Base-by-base conservation (phyloP, 805 yeast genomes). In the Candida rishiriensis region DNA sequence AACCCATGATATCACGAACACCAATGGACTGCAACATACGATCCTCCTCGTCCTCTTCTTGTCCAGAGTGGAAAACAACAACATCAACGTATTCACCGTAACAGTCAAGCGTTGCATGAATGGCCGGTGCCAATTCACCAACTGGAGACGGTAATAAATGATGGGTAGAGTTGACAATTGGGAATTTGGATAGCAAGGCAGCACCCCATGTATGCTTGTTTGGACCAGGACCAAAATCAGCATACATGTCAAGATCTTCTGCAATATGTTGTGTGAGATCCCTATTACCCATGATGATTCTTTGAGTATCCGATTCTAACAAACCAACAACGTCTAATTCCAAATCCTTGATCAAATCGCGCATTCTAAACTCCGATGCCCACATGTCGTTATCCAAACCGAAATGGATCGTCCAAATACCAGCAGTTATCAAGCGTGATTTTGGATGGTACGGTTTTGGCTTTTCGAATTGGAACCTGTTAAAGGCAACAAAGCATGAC, bases 171-270 rank as follows among this genome's bases (percentile, higher is more conserved):
- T 84, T 79, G 44, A 93, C 55, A 49, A 93, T 93, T 29, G 99
- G 99, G 76, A 91, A 93, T 61, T 90, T 88, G 16, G 97, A 90
- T 52, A 93, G 71, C 49, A 93, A 72, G 2, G 93, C 93, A 40
- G 90, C 85, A 35, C 99, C 99, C 99, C 99, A 93, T 0, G 99
- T 93, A 68, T 93, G 98, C 64, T 90, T 85, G 63, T 89, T 88
- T 42, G 98, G 97, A 12, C 97, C 97, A 8, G 99, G 99, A 8
- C 99, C 99, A 61, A 81, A 93, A 64, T 93, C 99, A 17, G 83
- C 90, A 61, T 93, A 93, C 91, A 88, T 88, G 35, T 88, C 91
- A 54, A 93, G 73, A 54, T 91, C 96, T 64, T 89, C 95, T 1
- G 97, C 96, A 43, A 93, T 68, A 52, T 82, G 79, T 68, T 88